These are phyloP conservation scores for Xylariales sp. DNA, from an alignment of 2,329 filamentous ascomycete genomes.

Conservation along the genomic window DNA sequence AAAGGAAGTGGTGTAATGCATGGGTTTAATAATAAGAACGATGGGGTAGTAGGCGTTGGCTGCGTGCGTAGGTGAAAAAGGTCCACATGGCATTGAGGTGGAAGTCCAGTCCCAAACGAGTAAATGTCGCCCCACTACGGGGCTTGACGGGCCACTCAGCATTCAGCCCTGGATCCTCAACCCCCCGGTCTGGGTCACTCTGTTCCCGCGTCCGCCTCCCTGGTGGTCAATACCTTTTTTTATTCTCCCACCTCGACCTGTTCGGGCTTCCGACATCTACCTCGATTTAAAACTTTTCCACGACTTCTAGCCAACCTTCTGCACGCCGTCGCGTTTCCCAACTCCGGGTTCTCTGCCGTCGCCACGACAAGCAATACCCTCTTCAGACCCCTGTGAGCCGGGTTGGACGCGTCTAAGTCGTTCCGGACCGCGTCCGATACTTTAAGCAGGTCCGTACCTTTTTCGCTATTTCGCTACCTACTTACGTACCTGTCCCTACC, in stretches of 20 bases:
- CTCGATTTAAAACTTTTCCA: slow-evolving; percentile 7
- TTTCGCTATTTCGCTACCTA: background rate
- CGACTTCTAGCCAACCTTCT: slow-evolving; percentile 1
- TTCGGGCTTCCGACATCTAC: background rate
- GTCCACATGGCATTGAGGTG: slow-evolving; percentile 6
- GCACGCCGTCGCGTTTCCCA: background rate
- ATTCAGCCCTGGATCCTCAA: background rate
- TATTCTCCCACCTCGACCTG: slow-evolving; percentile 7
- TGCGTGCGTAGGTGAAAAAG: too few species aligned
- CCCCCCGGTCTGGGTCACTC: slow-evolving; percentile 7
- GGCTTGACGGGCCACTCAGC: slow-evolving; percentile 1
- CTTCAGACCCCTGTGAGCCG: background rate
- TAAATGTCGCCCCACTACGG: slow-evolving; percentile 3
- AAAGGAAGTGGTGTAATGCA: slow-evolving; percentile 19
- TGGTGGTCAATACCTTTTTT: slow-evolving; percentile 1
- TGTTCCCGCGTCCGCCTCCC: slow-evolving; percentile 6
- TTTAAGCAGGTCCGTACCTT: background rate
- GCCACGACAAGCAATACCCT: slow-evolving; percentile 1
- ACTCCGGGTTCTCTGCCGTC: background rate
- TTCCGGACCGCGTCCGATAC: slow-evolving; percentile 6
- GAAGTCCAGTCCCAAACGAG: slow-evolving; percentile 5
- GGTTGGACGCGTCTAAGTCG: slow-evolving; percentile 6
- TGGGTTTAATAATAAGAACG: slow-evolving; percentile 7
- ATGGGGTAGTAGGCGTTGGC: slow-evolving; percentile 8
- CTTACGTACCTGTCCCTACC: slow-evolving; percentile 1